phyloP scores from a whole-genome alignment of 148 eudicot species.

The Chenopodium suecicum region DNA sequence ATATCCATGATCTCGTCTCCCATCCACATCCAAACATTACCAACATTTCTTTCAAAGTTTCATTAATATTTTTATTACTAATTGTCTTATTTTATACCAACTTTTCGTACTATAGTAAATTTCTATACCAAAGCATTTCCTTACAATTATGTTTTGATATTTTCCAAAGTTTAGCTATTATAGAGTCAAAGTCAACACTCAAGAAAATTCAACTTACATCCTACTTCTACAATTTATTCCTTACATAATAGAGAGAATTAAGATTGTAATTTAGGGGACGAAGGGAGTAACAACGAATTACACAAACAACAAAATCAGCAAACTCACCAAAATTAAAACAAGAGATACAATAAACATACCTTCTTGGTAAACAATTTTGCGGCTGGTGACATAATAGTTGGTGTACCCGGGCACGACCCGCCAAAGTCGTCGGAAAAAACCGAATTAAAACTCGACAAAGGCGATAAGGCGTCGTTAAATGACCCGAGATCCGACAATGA shows the following conservation, averaged over 20 bases:
- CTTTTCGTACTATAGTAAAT: too few species aligned
- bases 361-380: constrained; percentile 17
- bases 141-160: too few species aligned
- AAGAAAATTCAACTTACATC: too few species aligned
- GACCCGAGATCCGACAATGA: constrained; percentile 29
- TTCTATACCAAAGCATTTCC: too few species aligned
- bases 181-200: background rate
- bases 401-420: constrained; percentile 43
- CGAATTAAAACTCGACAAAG: constrained; percentile 48
- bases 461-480: constrained; percentile 34
- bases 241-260: too few species aligned
- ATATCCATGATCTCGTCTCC: background rate
- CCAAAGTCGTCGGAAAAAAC: constrained; percentile 44
- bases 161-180: background rate
- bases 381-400: constrained; percentile 36
- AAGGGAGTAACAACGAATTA: too few species aligned
- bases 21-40: background rate
- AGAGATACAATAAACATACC: constrained; percentile 38
- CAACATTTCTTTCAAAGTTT: background rate
- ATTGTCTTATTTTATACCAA: background rate
- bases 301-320: too few species aligned
- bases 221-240: too few species aligned
- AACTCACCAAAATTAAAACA: background rate
- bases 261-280: too few species aligned
- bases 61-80: background rate